Percentiles rank a stretch among this genome's conserved stretches.
Evolutionary conservation across 371 early-diverging fungal genomes (phyloP).

Genomic region (Mortierella sp.): DNA sequence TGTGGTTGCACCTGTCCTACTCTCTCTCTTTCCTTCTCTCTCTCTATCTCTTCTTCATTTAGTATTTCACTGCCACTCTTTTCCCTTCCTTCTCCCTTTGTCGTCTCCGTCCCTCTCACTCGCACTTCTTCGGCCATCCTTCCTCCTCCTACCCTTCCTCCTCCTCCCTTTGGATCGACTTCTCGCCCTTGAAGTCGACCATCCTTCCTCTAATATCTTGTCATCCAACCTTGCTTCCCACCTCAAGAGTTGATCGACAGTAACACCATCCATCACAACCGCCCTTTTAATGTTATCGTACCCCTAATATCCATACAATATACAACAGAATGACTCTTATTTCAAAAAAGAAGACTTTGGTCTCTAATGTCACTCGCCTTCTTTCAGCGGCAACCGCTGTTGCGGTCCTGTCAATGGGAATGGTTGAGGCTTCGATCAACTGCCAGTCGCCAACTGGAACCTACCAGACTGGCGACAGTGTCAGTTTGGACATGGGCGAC

Average conservation of each 20-base stretch:
- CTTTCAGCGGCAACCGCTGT: constrained; percentile 7
- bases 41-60: neutral
- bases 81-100: constrained; percentile 9
- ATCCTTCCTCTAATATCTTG: constrained; percentile 12
- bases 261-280: neutral
- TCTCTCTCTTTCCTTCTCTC: neutral
- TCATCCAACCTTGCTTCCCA: neutral
- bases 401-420: constrained; percentile 17
- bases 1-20: too few relatives aligned
- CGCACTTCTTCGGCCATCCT: neutral
- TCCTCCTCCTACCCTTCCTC: constrained; percentile 3
- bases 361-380: constrained; percentile 7
- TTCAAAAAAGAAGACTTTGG: constrained; percentile 9
- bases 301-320: neutral
- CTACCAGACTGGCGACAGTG: constrained; percentile 21
- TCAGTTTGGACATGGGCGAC: constrained; percentile 22
- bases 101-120: neutral
- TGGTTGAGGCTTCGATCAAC: constrained; percentile 17
- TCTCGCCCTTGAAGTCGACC: constrained; percentile 7
- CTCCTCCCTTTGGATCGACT: neutral
- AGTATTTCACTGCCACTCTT: neutral
- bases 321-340: constrained; percentile 1
- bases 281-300: neutral
- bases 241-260: too few relatives aligned
- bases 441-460: constrained; percentile 39